Base-by-base conservation (phyloP, 2,329 filamentous ascomycete genomes). In the Nothomitra cinnamomea region DNA sequence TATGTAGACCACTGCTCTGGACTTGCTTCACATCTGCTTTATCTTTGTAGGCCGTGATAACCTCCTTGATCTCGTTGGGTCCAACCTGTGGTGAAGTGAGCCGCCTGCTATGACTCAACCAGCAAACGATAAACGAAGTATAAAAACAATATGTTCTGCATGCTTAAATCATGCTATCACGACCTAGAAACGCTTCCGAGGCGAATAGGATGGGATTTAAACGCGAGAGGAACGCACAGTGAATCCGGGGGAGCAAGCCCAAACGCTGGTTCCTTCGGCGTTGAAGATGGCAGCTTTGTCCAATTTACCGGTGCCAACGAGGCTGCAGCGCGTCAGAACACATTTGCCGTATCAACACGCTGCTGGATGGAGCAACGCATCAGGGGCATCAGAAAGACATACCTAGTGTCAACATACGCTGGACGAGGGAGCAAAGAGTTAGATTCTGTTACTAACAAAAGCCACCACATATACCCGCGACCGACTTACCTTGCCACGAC, bases 231-330 rank as follows among this genome's bases (percentile, higher is more conserved):
- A 49, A 66, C 71, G 68, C 82, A 95, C 87, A 66, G 75, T 72
- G 73, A 95, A 94, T 60, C 75, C 78, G 53, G 77, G 21, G 25
- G 80, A 81, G 42, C 74, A 67, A 57, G 87, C 87, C 87, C 87
- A 94, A 62, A 79, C 76, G 66, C 82, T 87, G 70, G 85, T 85
- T 62, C 87, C 86, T 61, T 84, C 84, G 59, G 71, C 72, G 69
- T 84, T 88, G 74, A 92, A 80, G 67, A 95, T 88, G 65, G 85
- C 85, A 63, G 78, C 88, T 73, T 87, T 83, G 73, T 92, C 83
- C 65, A 94, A 70, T 67, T 89, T 82, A 64, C 82, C 82, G 62
- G 77, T 82, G 71, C 76, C 83, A 64, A 94, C 78, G 63, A 95
- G 80, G 78, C 87, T 94, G 65, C 61, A 40, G n/a, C 13, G 21